These are phyloP conservation scores for Cicer arietinum DNA, from an alignment of 306 rosid genomes.

Conservation along the genomic window DNA sequence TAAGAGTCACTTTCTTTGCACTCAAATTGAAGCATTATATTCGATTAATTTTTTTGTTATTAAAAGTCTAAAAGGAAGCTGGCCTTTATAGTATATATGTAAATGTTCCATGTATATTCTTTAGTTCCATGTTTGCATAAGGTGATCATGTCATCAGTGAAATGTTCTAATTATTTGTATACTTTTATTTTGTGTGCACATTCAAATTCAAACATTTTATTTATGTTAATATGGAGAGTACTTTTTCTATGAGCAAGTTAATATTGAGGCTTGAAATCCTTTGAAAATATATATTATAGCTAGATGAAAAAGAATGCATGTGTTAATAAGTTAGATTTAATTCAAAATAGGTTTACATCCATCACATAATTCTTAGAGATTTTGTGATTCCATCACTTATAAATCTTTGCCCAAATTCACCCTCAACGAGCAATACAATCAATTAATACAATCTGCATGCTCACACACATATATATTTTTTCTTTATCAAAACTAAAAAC, in stretches of 20 bases:
- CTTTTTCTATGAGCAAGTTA: no score
- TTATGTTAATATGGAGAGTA: no score
- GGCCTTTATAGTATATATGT: constrained; percentile 9
- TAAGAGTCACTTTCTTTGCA: constrained; percentile 37
- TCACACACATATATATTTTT: no score
- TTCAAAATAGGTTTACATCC: constrained; percentile 5
- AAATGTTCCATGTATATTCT: constrained; percentile 36
- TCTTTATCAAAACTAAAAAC: no score
- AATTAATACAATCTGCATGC: no score
- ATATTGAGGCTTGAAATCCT: no score
- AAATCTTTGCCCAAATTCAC: neutral
- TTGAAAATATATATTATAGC: no score
- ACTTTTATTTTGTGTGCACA: no score
- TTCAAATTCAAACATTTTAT: no score
- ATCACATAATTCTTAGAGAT: neutral
- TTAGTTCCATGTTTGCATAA: constrained; percentile 6
- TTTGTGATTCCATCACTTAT: neutral
- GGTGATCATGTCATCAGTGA: neutral
- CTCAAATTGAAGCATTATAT: constrained; percentile 29
- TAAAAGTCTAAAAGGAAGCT: constrained; percentile 38
- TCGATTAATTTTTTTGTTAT: constrained; percentile 1
- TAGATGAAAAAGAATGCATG: no score
- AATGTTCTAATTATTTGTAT: no score
- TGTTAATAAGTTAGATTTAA: neutral
- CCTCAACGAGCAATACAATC: no score